These are phyloP conservation scores for Oryza nivara DNA, from an alignment of 176 grass and related monocot genomes.

Conservation along the genomic window DNA sequence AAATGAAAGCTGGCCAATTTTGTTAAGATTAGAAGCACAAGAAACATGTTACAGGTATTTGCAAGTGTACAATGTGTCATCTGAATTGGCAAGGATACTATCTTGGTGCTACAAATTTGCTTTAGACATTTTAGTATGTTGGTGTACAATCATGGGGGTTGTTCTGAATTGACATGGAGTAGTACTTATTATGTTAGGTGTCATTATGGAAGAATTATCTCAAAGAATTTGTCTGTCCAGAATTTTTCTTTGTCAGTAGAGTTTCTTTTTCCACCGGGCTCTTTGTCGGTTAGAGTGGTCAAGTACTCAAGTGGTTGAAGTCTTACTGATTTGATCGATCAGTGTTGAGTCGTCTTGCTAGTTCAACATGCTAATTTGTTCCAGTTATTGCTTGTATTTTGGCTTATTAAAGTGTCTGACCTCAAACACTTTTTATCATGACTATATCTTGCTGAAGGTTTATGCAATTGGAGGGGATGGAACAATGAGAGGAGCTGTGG, in stretches of 20 bases:
- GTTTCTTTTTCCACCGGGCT: too few relatives aligned
- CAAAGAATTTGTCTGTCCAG: neutral
- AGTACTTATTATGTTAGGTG: neutral
- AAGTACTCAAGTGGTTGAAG: neutral
- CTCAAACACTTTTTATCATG: neutral
- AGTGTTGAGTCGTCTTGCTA: neutral
- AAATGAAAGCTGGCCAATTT: too few relatives aligned
- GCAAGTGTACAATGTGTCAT: neutral
- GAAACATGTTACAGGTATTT: neutral
- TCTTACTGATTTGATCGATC: neutral
- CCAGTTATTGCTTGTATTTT: neutral
- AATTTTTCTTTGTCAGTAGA: too few relatives aligned
- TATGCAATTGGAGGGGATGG: conserved; percentile 84
- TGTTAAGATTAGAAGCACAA: too few relatives aligned
- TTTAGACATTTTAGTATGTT: neutral
- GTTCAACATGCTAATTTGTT: neutral
- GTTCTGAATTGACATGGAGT: too few relatives aligned
- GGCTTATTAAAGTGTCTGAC: neutral
- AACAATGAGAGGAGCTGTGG: conserved; percentile 84
- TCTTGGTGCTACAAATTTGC: neutral
- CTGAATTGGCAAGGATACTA: neutral
- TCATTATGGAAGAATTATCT: neutral
- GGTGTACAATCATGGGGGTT: neutral
- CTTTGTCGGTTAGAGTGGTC: neutral
- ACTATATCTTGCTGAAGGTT: conserved; percentile 38